Base-by-base conservation (phyloP, 345 rosid species). In the Syzygium aqueum region DNA sequence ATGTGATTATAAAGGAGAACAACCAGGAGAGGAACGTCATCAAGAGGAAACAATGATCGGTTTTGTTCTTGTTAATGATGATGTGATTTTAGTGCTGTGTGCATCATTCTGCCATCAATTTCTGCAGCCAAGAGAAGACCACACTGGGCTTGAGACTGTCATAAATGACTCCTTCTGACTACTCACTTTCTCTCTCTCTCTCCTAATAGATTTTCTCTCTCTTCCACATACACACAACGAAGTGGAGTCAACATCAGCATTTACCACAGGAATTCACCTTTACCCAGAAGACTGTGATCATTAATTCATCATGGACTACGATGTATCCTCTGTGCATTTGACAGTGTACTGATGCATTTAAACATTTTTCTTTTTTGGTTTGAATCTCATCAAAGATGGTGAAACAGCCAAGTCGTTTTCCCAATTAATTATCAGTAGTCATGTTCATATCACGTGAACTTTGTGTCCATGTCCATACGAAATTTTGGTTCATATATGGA, bases 221-320 rank as follows among this genome's bases (percentile, higher is more conserved):
- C 85, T 80, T 85, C 77, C 84, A 57, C 53, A 52, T 84, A 27
- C 49, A 57, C 67, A 86, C 86, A 61, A 84, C 40, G 83, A 85
- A 84, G 94, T 88, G 86, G 86, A 86, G 94, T 93, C 94, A 88
- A 84, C 91, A 91, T 90, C 93, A 90, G 87, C 91, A 90, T 90
- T 90, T 90, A 91, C 90, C 89, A 88, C 90, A 86, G 85, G 85
- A 87, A 91, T 90, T 90, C 90, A 87, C 87, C 85, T 77, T 84
- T 89, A 83, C 84, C 84, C 89, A 19, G 82, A 73, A 73, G 82
- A 19, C 82, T 73, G 80, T 65, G 84, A n/a, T 86, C 84, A 65
- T 61, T 63, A 89, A 86, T 86, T 88, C 52, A 85, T 85, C 88
- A 77, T 37, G 12, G 87, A 91, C 87, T 85, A 83, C 84, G 86